Evolutionary conservation across 257 asterid species (phyloP).

Genomic region (Parsonsia alboflavescens): DNA sequence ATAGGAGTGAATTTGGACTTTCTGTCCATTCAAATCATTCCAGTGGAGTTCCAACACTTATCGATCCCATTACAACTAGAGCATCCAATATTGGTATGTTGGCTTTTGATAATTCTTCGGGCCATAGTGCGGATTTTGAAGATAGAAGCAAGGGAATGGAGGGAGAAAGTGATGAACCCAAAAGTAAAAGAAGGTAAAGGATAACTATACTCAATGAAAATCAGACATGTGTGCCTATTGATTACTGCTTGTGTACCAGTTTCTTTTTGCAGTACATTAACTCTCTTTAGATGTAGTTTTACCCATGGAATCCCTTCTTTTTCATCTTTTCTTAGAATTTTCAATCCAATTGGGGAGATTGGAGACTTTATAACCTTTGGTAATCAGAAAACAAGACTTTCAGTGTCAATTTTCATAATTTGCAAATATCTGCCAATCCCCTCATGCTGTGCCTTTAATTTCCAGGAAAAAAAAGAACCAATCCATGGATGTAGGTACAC

Average conservation of each 20-base stretch:
- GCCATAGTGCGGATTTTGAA: slow-evolving; percentile 35
- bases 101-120: slow-evolving; percentile 31
- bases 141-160: slow-evolving; percentile 39
- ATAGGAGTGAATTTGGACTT: slow-evolving; percentile 26
- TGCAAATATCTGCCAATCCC: background rate
- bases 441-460: slow-evolving; percentile 6
- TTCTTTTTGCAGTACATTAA: background rate
- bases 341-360: background rate
- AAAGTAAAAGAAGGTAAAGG: slow-evolving; percentile 54
- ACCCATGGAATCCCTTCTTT: background rate
- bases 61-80: slow-evolving; percentile 25
- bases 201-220: slow-evolving; percentile 2
- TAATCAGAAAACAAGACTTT: background rate
- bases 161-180: slow-evolving; percentile 36
- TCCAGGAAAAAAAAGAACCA: slow-evolving; percentile 45
- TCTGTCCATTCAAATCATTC: slow-evolving; percentile 26
- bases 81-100: slow-evolving; percentile 26
- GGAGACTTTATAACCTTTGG: background rate
- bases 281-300: background rate
- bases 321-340: background rate
- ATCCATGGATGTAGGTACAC: slow-evolving; percentile 25
- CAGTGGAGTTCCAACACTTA: slow-evolving; percentile 16
- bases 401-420: background rate
- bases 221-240: background rate
- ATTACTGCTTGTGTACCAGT: background rate